Evolutionary conservation across 495 filamentous ascomycete species (phyloP), one percentile per base, ranked within the genome.

Genomic region (Terfezia claveryi): DNA sequence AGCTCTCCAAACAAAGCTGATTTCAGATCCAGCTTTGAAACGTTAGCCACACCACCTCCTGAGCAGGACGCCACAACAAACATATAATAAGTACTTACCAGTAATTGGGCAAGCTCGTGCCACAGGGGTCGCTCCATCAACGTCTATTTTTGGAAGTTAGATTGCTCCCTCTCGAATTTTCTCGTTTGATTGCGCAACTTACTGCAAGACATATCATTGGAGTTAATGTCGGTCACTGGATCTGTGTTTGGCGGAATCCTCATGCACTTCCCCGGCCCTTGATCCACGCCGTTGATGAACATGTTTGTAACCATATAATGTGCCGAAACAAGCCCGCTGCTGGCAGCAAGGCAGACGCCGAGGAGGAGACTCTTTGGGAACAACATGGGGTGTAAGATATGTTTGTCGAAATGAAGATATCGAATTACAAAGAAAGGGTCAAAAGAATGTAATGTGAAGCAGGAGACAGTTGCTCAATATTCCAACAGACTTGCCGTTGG

Each of bases 241-340:
- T 59, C 62, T 8, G 73, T 82, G 54, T 74, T 68, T 52, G 68
- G 73, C 51, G 73, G 72, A 73, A 81, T 80, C n/a, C 82, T 76
- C 32, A 87, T 70, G 61, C 80, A 85, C 49, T 73, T 76, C 0
- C 77, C 83, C 62, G 78, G 74, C 50, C 84, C 84, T 61, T 85
- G 77, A 59, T 73, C 69, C 23, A 74, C 70, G 55, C 75, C 78
- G 62, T 82, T 68, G 60, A 87, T 67, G 55, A 72, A 80, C 57
- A 87, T 70, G 20, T 76, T 80, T 7, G 80, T 80, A 59, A 85
- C 76, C 51, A 76, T 63, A 16, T 82, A 83, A 58, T 88, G 83
- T 27, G 77, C 79, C 46, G 65, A 58, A 10, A 62, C 61, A 7
- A 60, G 32, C n/a, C 60, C 41, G 2, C 16, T 32, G 23, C n/a